Evolutionary conservation across 495 filamentous ascomycete species (phyloP).

Genomic region (Hyphodiscus hymeniophilus): DNA sequence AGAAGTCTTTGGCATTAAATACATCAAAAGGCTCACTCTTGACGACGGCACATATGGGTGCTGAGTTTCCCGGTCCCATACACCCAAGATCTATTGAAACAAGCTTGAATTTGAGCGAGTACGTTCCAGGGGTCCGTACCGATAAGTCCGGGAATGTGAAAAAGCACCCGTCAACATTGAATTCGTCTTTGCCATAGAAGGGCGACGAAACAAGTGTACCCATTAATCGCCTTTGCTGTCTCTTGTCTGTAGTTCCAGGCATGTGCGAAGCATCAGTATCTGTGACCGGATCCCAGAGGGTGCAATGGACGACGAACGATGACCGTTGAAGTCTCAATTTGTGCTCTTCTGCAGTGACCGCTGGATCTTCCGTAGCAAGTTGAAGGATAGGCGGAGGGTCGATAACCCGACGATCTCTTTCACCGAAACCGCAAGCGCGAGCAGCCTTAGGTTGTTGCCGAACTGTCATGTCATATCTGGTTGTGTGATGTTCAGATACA

Average conservation of each 20-base stretch:
- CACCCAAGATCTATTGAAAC: conserved; percentile 62
- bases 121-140: conserved; percentile 77
- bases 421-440: conserved; percentile 88
- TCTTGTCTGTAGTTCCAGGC: conserved; percentile 40
- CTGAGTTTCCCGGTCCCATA: conserved; percentile 26
- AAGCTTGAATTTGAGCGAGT: conserved; percentile 77
- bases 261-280: conserved; percentile 51
- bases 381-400: conserved; percentile 95
- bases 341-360: conserved; percentile 41
- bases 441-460: conserved; percentile 89
- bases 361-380: conserved; percentile 62
- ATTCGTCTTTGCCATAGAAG: conserved; percentile 60
- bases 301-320: conserved; percentile 79
- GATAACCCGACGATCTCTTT: conserved; percentile 85
- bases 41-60: conserved; percentile 54
- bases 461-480: conserved; percentile 53
- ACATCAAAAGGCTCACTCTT: conserved; percentile 81
- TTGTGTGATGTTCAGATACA: neutral
- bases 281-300: conserved; percentile 55
- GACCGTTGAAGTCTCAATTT: conserved; percentile 58
- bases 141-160: conserved; percentile 95
- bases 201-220: conserved; percentile 70
- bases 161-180: conserved; percentile 66
- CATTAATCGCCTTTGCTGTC: conserved; percentile 63
- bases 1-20: conserved; percentile 94